A percentile compares a stretch with the other conserved stretches of the same genome.
Conservation (phyloP, 2,329 filamentous ascomycete species). For the Exophiala dermatitidis region DNA sequence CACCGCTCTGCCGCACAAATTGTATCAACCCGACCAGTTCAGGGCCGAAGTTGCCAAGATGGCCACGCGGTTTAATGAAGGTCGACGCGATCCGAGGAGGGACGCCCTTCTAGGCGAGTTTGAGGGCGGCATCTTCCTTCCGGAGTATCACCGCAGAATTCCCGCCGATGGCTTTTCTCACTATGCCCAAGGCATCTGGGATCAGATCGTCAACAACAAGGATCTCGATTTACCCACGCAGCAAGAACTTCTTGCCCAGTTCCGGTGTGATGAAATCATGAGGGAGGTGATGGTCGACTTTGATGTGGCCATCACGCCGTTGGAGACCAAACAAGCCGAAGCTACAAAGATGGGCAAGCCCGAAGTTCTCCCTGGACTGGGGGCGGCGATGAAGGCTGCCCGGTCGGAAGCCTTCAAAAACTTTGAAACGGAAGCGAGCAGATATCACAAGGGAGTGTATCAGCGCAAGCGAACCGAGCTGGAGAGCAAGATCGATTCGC, state of each 20-base stretch:
- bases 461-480: slow-evolving; percentile 76
- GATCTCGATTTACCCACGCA: slow-evolving; percentile 94
- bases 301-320: slow-evolving; percentile 69
- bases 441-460: slow-evolving; percentile 96
- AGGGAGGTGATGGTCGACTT: slow-evolving; percentile 80
- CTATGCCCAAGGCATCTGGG: slow-evolving; percentile 92
- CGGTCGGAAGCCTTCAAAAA: slow-evolving; percentile 66
- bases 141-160: slow-evolving; percentile 92
- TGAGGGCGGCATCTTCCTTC: slow-evolving; percentile 75
- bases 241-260: slow-evolving; percentile 92
- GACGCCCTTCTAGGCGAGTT: slow-evolving; percentile 57
- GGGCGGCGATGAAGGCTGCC: slow-evolving; percentile 62
- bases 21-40: slow-evolving; percentile 89
- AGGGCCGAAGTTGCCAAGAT: slow-evolving; percentile 70
- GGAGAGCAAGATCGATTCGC: slow-evolving; percentile 76
- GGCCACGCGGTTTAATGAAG: slow-evolving; percentile 72
- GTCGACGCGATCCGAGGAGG: slow-evolving; percentile 62
- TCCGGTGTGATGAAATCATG: slow-evolving; percentile 93
- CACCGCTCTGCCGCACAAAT: slow-evolving; percentile 90
- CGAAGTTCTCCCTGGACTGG: slow-evolving; percentile 66
- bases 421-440: slow-evolving; percentile 85
- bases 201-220: slow-evolving; percentile 98
- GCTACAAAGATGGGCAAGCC: slow-evolving; percentile 65
- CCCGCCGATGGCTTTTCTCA: slow-evolving; percentile 94
- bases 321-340: slow-evolving; percentile 80